Evolutionary conservation across 192 early-diverging fungal genomes (phyloP), one percentile per base, ranked within the genome.

Genomic region (Coemansia sp.): DNA sequence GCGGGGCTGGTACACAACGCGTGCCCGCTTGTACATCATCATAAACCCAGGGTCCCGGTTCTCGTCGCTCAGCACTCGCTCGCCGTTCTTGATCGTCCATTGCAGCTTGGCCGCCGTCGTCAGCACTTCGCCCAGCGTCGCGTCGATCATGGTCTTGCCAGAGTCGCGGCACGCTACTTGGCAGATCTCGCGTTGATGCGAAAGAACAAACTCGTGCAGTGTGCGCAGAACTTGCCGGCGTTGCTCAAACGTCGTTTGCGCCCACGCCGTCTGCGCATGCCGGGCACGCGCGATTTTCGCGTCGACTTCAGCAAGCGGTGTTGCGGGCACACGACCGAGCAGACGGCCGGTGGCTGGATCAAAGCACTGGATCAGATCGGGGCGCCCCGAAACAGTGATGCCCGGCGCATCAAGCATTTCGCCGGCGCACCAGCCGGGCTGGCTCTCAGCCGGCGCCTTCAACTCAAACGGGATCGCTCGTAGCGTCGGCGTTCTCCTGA

Each of bases 101-200:
- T 85, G 82, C 27, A 94, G 81, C 49, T 89, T 88, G 49, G 88
- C 92, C 49, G 88, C 88, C 2, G 88, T 91, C 1, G 87, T 87
- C 58, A 93, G 80, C 14, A 93, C 87, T 69, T 94, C 93, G 51
- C 93, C 93, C 59, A 94, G 83, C 23, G 83, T 86, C 8, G 90
- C 92, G 76, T 94, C 93, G 24, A 94, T 73, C 71, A 87, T 81
- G 0, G 92, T 90, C 71, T 94, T 94, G 50, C 93, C 93, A 1
- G 91, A 89, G 53, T 90, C 90, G 52, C 92, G 81, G 60, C 84
- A 76, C 19, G 86, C 83, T 14, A 92, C 87, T 45, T 85, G 81
- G 68, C 85, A 89, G 63, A 94, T 92, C 21, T 83, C 73, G 58
- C 91, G 87, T 75, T 93, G 92, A 67, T 94, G 81, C 4, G 67